These are phyloP conservation scores for Fusarium sp. DNA, from an alignment of 2,329 filamentous ascomycete species.

Conservation along the genomic window DNA sequence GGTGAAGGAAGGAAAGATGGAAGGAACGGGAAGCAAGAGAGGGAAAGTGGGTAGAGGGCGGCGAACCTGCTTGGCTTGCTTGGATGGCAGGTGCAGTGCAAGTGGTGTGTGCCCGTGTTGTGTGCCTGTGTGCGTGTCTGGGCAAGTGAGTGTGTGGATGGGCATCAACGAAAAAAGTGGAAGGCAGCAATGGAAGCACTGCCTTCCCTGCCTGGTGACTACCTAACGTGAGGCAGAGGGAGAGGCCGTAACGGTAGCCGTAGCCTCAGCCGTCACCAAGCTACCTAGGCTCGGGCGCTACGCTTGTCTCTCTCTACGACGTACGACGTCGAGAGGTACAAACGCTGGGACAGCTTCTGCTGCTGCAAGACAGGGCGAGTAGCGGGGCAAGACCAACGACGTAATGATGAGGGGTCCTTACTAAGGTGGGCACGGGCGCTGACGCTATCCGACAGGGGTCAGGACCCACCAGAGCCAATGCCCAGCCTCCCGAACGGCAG, in stretches of 20 bases:
- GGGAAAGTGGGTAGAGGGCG: constrained; percentile 25
- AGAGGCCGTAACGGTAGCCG: neutral
- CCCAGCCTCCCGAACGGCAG: constrained; percentile 25
- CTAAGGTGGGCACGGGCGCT: constrained; percentile 31
- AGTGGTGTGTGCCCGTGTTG: neutral
- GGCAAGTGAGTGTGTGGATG: constrained; percentile 25
- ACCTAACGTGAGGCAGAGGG: neutral
- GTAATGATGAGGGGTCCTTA: constrained; percentile 40
- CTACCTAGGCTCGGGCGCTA: neutral
- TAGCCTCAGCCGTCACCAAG: neutral
- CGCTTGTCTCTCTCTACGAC: neutral
- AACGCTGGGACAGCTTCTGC: neutral
- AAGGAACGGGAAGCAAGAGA: constrained; percentile 6
- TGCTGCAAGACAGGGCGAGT: neutral
- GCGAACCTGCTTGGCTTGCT: constrained; percentile 14
- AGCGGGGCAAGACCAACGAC: constrained; percentile 34
- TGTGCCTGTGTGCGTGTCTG: neutral
- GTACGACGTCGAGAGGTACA: neutral
- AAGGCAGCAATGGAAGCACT: constrained; percentile 34
- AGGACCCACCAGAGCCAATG: constrained; percentile 6
- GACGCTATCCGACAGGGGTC: constrained; percentile 38
- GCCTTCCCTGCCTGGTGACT: constrained; percentile 17
- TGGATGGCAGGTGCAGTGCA: neutral
- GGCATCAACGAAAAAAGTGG: constrained; percentile 32
- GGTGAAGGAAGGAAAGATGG: constrained; percentile 7